Conservation (phyloP, 495 filamentous ascomycete genomes). For the Hypoxylon fuscum region DNA sequence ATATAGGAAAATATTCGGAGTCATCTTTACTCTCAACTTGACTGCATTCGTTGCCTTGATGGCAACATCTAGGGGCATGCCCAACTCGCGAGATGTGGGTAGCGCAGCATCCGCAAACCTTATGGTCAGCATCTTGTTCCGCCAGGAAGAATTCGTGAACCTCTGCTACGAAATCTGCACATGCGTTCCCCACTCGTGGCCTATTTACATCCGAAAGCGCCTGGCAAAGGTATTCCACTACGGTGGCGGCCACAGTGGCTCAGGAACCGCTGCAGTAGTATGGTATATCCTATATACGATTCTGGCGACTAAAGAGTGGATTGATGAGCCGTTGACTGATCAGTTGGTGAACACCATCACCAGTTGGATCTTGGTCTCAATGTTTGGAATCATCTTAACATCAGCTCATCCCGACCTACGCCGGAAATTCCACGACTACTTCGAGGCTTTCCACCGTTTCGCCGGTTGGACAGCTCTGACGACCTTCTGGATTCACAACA, state of each 20-base stretch:
- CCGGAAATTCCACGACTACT: slow-evolving; percentile 66
- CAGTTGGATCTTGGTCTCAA: slow-evolving; percentile 52
- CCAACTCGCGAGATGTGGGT: slow-evolving; percentile 42
- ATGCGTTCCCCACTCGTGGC: slow-evolving; percentile 63
- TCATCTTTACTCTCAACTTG: slow-evolving; percentile 41
- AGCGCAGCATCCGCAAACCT: slow-evolving; percentile 60
- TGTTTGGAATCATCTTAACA: slow-evolving; percentile 52
- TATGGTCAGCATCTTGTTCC: slow-evolving; percentile 63
- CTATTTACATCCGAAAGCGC: slow-evolving; percentile 69
- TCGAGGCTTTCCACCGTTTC: slow-evolving; percentile 74
- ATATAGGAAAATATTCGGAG: slow-evolving; percentile 43
- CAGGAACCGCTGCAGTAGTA: slow-evolving; percentile 69
- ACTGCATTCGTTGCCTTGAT: slow-evolving; percentile 39
- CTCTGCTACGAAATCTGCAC: slow-evolving; percentile 69
- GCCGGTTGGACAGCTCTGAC: slow-evolving; percentile 68
- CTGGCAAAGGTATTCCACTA: slow-evolving; percentile 79
- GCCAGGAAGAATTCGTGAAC: slow-evolving; percentile 81
- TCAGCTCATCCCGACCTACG: slow-evolving; percentile 64
- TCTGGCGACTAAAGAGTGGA: slow-evolving; percentile 59
- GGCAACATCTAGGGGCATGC: slow-evolving; percentile 27
- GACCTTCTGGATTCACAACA: slow-evolving; percentile 72
- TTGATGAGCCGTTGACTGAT: slow-evolving; percentile 38
- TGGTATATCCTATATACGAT: slow-evolving; percentile 70
- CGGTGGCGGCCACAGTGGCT: slow-evolving; percentile 79
- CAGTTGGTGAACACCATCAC: slow-evolving; percentile 50